Percentiles rank a stretch among this genome's conserved stretches.
Conservation (phyloP, 345 rosid genomes). For the Adansonia digitata region DNA sequence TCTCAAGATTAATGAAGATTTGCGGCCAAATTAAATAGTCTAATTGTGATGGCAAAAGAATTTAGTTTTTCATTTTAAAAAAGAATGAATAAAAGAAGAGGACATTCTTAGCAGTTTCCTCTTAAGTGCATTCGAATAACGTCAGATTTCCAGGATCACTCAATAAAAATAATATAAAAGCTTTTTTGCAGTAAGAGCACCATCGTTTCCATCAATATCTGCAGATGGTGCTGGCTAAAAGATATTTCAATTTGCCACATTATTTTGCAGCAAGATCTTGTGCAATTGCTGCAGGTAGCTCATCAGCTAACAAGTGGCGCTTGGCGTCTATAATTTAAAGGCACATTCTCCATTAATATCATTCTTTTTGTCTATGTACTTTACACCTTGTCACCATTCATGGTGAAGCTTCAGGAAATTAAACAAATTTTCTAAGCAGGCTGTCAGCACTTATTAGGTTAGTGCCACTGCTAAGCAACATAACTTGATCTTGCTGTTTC, state of each 20-base stretch:
- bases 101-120: too few species aligned
- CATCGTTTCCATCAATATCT: not conserved
- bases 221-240: not conserved
- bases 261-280: not conserved
- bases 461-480: not conserved
- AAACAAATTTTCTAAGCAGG: not conserved
- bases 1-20: not conserved
- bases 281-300: not conserved
- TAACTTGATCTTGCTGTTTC: not conserved
- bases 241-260: not conserved
- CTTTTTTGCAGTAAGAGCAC: not conserved
- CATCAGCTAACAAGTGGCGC: not conserved
- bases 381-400: constrained; percentile 1
- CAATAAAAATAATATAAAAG: not conserved
- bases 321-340: not conserved
- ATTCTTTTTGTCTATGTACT: not conserved
- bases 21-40: not conserved
- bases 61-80: not conserved
- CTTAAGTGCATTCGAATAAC: too few species aligned
- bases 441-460: not conserved
- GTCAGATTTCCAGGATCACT: too few species aligned
- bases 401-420: not conserved
- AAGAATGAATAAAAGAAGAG: not conserved
- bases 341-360: not conserved
- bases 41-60: not conserved